phyloP scores from a whole-genome alignment of 2,329 filamentous ascomycete genomes.

The Aspergillus latus region DNA sequence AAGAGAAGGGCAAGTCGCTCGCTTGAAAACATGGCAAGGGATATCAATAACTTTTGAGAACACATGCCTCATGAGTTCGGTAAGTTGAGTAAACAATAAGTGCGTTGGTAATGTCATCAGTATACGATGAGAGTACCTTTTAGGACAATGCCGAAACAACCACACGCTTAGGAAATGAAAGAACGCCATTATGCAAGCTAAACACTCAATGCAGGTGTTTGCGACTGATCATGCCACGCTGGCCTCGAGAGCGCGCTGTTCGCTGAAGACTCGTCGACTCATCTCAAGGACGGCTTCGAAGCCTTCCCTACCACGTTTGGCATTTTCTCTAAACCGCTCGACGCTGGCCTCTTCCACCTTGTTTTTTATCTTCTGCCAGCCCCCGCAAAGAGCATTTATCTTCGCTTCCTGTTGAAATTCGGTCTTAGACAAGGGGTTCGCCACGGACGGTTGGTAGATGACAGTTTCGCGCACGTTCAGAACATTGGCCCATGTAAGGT shows the following conservation, averaged over 20 bases:
- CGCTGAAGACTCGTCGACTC: constrained; percentile 85
- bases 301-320: constrained; percentile 82
- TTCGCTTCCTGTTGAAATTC: constrained; percentile 85
- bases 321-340: constrained; percentile 87
- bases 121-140: background rate
- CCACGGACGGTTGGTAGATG: constrained; percentile 67
- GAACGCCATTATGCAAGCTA: constrained; percentile 34
- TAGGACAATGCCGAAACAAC: constrained; percentile 15
- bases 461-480: constrained; percentile 92
- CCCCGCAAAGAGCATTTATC: constrained; percentile 90
- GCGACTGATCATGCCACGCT: constrained; percentile 37
- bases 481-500: constrained; percentile 89
- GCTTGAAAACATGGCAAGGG: constrained; percentile 1
- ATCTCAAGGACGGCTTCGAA: constrained; percentile 95
- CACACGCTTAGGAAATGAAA: constrained; percentile 24
- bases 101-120: background rate
- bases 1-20: background rate
- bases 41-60: constrained; percentile 9
- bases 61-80: constrained; percentile 11
- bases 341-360: constrained; percentile 92
- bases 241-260: constrained; percentile 70
- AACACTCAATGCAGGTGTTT: constrained; percentile 25
- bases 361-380: constrained; percentile 96
- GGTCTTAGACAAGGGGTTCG: constrained; percentile 59
- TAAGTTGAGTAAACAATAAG: constrained; percentile 1